phyloP scores from a whole-genome alignment of 306 rosid species.

The Prunus dulcis region DNA sequence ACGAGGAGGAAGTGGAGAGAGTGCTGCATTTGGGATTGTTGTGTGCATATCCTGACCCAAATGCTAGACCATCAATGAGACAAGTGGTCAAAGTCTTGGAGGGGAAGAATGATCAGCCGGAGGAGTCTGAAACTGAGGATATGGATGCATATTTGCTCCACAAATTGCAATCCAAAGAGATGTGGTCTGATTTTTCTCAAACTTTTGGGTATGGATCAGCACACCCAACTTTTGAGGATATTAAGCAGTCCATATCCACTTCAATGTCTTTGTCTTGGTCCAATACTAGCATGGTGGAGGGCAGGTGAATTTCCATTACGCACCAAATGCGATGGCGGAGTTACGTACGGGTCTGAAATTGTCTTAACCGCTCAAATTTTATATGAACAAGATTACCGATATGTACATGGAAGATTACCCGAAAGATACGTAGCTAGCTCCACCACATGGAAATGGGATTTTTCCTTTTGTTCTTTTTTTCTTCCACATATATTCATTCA shows the following conservation, averaged over 20 bases:
- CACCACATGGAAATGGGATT: background rate
- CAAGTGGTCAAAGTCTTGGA: slow-evolving; percentile 65
- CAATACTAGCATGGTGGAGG: slow-evolving; percentile 19
- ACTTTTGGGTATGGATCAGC: slow-evolving; percentile 28
- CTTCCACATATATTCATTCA: background rate
- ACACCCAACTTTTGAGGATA: slow-evolving; percentile 74
- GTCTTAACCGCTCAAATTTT: too few species aligned
- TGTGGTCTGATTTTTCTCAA: slow-evolving; percentile 36
- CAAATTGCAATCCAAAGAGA: slow-evolving; percentile 41
- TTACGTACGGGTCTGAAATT: too few species aligned
- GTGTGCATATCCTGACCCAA: slow-evolving; percentile 70
- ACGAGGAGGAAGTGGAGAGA: slow-evolving; percentile 49
- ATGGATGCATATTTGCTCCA: slow-evolving; percentile 49
- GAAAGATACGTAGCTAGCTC: too few species aligned
- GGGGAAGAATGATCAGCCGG: slow-evolving; percentile 44
- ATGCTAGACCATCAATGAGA: slow-evolving; percentile 70
- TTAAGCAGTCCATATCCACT: slow-evolving; percentile 37
- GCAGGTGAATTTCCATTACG: slow-evolving; percentile 44
- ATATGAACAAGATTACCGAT: too few species aligned
- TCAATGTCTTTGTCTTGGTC: slow-evolving; percentile 61
- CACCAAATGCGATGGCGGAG: background rate
- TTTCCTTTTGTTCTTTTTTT: background rate
- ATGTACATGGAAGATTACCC: too few species aligned
- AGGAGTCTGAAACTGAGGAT: slow-evolving; percentile 45
- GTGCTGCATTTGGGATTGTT: slow-evolving; percentile 70